Percentiles rank a stretch among this genome's conserved stretches.
Evolutionary conservation across 1,284 basidiomycete genomes (phyloP).

Genomic region (Sparassis latifolia): DNA sequence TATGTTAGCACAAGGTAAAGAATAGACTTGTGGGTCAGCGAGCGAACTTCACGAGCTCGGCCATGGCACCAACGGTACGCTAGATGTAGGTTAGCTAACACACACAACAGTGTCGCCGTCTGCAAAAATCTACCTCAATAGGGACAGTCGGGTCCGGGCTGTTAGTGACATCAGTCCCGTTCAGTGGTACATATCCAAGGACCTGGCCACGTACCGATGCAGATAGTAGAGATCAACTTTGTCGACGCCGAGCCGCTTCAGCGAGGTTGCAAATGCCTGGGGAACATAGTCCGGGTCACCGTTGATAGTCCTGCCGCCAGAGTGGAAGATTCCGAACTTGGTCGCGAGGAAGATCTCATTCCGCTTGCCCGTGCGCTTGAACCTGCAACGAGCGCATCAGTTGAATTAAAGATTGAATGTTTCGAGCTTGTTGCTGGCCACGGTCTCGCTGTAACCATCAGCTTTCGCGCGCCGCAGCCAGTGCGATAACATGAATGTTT

Average conservation of each 20-base stretch:
- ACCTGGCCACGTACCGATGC: conserved; percentile 25
- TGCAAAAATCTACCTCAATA: not conserved
- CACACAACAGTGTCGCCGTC: not conserved
- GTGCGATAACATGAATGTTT: not conserved
- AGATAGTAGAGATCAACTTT: conserved; percentile 42
- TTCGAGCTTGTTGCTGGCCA: not conserved
- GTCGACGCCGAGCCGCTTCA: conserved; percentile 37
- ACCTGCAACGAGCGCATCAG: conserved; percentile 15
- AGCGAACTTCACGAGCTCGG: conserved; percentile 46
- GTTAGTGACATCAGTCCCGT: no score
- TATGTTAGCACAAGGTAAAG: not conserved
- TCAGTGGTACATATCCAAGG: no score
- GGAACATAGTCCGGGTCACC: conserved; percentile 31
- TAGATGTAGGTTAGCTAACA: conserved; percentile 14
- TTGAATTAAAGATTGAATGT: not conserved
- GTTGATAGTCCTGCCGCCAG: conserved; percentile 14
- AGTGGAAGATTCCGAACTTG: conserved; percentile 38
- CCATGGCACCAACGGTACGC: conserved; percentile 41
- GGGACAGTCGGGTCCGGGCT: not conserved
- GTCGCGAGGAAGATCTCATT: conserved; percentile 40
- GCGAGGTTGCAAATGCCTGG: conserved; percentile 28
- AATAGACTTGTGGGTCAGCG: not conserved
- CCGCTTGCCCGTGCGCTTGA: conserved; percentile 33
- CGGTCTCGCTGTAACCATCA: not conserved
- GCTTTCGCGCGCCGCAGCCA: not conserved